Base-by-base conservation (phyloP, 2,329 filamentous ascomycete genomes). In the Aureobasidium lini region DNA sequence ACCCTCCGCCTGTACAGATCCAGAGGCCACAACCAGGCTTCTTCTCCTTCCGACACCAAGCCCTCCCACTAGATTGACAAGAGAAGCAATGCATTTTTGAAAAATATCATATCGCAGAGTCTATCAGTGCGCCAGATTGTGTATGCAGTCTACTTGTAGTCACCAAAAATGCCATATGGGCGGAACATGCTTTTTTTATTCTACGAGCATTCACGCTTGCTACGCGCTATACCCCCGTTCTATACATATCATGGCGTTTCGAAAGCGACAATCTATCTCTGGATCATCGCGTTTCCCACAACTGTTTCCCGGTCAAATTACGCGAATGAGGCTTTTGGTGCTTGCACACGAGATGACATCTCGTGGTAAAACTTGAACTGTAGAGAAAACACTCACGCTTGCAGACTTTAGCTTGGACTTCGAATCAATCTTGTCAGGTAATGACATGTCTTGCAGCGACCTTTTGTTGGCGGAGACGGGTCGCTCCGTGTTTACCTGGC, bases 1-100 rank as follows among this genome's bases (percentile, higher is more conserved):
- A 95, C 88, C 69, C 88, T 99, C 70, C 90, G 94, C 40, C 61
- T 62, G 40, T 59, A 48, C 46, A 62, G 61, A 54, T 46, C 59
- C 23, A 56, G 61, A 40, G 61, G 60, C 42, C 61, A 63, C 60
- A 62, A 62, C 52, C 60, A 63, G 62, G 60, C 56, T 43, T 40
- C 40, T 29, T 61, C 59, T 23, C 50, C 59, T n/a, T 36, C 40
- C 15, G 59, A 61, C 59, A 57, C 52, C 52, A 61, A 61, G 59
- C 43, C 59, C 37, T 34, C 36, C 50, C 59, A 60, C 50, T 60
- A 59, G 54, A 48, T 47, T 37, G 53, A 48, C 32, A 9, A 37
- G 31, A 57, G 42, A 47, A 57, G 40, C 52, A 57, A 40, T 56
- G 39, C 52, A 56, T 44, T 34, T 29, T 46, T 46, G 40, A 44